These are phyloP conservation scores for Dimocarpus longan DNA, from an alignment of 345 rosid species.

Conservation along the genomic window DNA sequence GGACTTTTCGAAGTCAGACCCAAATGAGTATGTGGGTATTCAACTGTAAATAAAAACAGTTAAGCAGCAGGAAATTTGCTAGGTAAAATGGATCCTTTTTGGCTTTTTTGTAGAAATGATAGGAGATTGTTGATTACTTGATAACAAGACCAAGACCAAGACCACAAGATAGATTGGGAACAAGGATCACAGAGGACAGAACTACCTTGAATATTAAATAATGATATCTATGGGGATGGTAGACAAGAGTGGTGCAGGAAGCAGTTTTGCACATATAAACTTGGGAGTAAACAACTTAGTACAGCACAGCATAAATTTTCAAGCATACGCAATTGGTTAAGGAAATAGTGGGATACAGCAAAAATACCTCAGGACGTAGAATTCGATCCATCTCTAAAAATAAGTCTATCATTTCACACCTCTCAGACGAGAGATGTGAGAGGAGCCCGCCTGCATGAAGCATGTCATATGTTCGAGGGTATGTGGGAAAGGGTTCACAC, in stretches of 20 bases:
- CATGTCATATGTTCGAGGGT: slow-evolving; percentile 95
- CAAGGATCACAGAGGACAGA: not conserved
- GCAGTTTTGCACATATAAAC: not conserved
- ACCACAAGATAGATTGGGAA: not conserved
- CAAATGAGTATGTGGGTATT: slow-evolving; percentile 1
- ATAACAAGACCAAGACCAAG: not conserved
- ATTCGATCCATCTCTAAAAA: slow-evolving; percentile 95
- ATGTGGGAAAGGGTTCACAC: slow-evolving; percentile 99
- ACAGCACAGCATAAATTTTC: not conserved
- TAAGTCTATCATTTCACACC: slow-evolving; percentile 74
- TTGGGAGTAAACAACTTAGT: not conserved
- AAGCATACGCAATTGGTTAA: not conserved
- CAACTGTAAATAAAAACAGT: not conserved
- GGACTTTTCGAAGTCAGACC: not conserved
- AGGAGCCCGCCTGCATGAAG: slow-evolving; percentile 93
- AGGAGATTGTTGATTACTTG: not conserved
- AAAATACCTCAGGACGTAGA: slow-evolving; percentile 88
- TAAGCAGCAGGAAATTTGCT: not conserved
- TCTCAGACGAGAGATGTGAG: slow-evolving; percentile 60
- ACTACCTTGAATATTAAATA: not conserved
- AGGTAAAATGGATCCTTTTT: not conserved
- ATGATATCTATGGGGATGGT: not conserved
- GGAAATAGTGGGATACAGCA: not conserved
- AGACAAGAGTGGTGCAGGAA: not conserved
- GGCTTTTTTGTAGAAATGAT: not conserved